These are phyloP conservation scores for Talaromyces atroroseus DNA, from an alignment of 2,329 filamentous ascomycete genomes.

Conservation along the genomic window DNA sequence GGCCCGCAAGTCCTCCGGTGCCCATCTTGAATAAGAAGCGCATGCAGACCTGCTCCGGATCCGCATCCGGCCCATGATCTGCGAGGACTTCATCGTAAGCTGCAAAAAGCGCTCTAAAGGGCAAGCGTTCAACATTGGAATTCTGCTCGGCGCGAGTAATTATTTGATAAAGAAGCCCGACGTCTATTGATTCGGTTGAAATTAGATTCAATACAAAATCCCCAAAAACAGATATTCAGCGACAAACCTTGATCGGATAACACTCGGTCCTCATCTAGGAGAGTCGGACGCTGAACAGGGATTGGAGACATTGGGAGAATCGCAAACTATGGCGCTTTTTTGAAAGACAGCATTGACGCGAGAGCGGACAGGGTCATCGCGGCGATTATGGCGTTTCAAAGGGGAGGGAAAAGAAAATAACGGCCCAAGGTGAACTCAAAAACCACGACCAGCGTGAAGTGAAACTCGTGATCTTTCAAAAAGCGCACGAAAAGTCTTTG, in stretches of 20 bases:
- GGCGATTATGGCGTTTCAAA: conserved; percentile 17
- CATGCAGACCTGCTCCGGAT: conserved; percentile 69
- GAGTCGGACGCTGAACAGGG: conserved; percentile 36
- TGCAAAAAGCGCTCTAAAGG: conserved; percentile 71
- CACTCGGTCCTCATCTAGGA: conserved; percentile 36
- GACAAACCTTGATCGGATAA: conserved; percentile 58
- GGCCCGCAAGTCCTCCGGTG: conserved; percentile 50
- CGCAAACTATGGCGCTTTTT: conserved; percentile 42
- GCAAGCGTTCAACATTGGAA: conserved; percentile 58
- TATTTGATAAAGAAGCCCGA: conserved; percentile 71
- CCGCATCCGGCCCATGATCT: conserved; percentile 61
- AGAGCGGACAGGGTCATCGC: conserved; percentile 35
- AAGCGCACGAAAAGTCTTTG: neutral
- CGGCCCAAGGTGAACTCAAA: neutral
- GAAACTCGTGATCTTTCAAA: neutral
- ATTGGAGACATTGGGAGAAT: conserved; percentile 47
- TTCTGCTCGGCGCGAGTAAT: conserved; percentile 65
- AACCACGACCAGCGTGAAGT: neutral
- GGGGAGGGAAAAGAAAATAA: conserved; percentile 6
- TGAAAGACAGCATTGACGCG: conserved; percentile 39
- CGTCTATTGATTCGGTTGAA: conserved; percentile 52
- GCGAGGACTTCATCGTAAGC: conserved; percentile 75
- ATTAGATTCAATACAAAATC: neutral
- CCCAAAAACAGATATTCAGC: neutral
- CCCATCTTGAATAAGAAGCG: conserved; percentile 76